Evolutionary conservation across 345 rosid genomes (phyloP).

Genomic region (Moricandia arvensis): DNA sequence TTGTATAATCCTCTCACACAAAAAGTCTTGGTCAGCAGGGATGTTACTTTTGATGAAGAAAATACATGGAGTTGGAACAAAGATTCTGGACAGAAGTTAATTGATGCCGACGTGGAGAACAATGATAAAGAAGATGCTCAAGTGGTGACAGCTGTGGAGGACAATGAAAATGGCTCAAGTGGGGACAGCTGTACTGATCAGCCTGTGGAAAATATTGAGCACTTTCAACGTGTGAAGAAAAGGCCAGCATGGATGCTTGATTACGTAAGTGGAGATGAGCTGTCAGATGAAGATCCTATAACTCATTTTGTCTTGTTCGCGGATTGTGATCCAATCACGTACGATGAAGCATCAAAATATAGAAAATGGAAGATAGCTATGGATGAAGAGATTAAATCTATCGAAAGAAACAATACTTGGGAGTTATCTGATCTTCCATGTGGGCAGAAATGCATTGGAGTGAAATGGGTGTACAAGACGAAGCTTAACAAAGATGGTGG

Average conservation of each 20-base stretch:
- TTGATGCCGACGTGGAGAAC: neutral
- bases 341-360: neutral
- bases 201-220: neutral
- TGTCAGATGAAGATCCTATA: neutral
- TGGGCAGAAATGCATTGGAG: slow-evolving; percentile 6
- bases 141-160: too few relatives aligned
- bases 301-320: neutral
- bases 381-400: neutral
- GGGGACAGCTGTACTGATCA: neutral
- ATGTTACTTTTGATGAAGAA: too few relatives aligned
- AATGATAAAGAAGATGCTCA: neutral
- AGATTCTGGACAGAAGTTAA: too few relatives aligned
- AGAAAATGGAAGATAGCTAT: neutral
- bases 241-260: neutral
- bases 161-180: neutral
- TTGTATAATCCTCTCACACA: too few relatives aligned
- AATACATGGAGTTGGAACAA: too few relatives aligned
- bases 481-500: neutral
- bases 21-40: too few relatives aligned
- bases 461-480: neutral
- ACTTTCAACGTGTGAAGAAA: neutral
- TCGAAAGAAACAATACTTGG: neutral
- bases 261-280: neutral
- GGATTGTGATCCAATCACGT: neutral
- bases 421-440: neutral